Percentiles rank a stretch among this genome's conserved stretches.
These are phyloP conservation scores for Nannochloris sp. DNA, from an alignment of 139 green algal genomes.

Conservation along the genomic window DNA sequence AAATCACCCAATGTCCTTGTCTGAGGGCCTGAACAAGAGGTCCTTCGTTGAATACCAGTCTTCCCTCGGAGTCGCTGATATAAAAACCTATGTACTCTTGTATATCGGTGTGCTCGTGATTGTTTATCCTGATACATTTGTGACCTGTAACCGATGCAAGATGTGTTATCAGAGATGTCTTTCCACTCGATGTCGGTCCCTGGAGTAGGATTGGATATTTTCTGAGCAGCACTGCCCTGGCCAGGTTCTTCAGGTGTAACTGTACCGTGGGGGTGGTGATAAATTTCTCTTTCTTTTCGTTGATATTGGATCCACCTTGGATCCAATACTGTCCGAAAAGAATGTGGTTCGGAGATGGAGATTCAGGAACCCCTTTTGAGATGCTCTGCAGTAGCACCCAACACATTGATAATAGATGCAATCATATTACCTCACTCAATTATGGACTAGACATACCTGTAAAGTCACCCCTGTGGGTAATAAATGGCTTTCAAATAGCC, in stretches of 20 bases:
- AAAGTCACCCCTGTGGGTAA: constrained; percentile 12
- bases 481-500: constrained; percentile 56
- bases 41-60: constrained; percentile 85
- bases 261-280: constrained; percentile 75
- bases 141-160: constrained; percentile 87
- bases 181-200: constrained; percentile 92
- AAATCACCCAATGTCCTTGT: constrained; percentile 87
- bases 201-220: constrained; percentile 83
- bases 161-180: constrained; percentile 93
- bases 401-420: constrained; percentile 43
- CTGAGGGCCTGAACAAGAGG: constrained; percentile 85
- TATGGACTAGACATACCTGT: too few species aligned
- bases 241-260: constrained; percentile 79
- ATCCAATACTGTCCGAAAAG: constrained; percentile 95
- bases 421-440: constrained; percentile 4
- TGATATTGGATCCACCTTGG: constrained; percentile 54
- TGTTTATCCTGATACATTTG: constrained; percentile 96
- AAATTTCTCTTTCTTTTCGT: constrained; percentile 55
- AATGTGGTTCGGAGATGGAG: constrained; percentile 39
- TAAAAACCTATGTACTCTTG: constrained; percentile 97
- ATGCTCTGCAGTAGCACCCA: constrained; percentile 34
- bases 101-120: constrained; percentile 98
- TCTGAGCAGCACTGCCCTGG: constrained; percentile 76
- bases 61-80: constrained; percentile 55
- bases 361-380: constrained; percentile 32